Evolutionary conservation across 192 early-diverging fungal species (phyloP), one percentile per base, ranked within the genome.

Genomic region (Entomortierella parvispora): DNA sequence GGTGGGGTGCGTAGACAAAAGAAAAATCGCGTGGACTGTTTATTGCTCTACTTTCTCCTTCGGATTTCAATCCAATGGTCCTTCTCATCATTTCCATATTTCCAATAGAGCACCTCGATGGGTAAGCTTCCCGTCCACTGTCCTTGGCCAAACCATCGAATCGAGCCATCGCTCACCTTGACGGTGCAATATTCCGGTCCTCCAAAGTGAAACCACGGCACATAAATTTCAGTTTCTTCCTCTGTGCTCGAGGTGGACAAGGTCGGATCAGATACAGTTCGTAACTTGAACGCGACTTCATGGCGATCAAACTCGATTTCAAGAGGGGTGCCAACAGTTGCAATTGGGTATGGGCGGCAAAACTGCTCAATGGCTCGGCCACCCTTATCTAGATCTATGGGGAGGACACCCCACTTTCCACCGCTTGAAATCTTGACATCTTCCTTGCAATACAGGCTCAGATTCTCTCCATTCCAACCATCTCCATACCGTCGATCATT

Each of bases 391-490:
- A 65, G 25, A 2, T 58, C 40, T 12, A 53, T 54, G 0, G 32
- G 14, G 8, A 25, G 10, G 26, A 48, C 18, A 8, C 23, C n/a
- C 12, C 14, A 18, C n/a, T n/a, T n/a, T n/a, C n/a, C n/a, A 46
- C 25, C 48, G 5, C 32, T 44, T 2, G 33, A 11, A 2, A n/a
- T 37, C 12, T 26, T 47, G 12, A 28, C 17, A 20, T 18, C 29
- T 9, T 29, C 56, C 8, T 31, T 14, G 17, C 56, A 62, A 45
- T 58, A 86, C 2, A 87, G 47, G 43, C 82, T 83, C 4, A 87
- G 64, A 50, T 87, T 83, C 55, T 87, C 86, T 10, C 86, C 86
- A 46, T 84, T 83, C 86, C 86, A 87, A 2, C 68, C 70, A 72
- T 87, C 86, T 0, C 86, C 86, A 76, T 78, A 83, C 25, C 43